Base-by-base conservation (phyloP, 495 filamentous ascomycete species). In the Clohesyomyces aquaticus region DNA sequence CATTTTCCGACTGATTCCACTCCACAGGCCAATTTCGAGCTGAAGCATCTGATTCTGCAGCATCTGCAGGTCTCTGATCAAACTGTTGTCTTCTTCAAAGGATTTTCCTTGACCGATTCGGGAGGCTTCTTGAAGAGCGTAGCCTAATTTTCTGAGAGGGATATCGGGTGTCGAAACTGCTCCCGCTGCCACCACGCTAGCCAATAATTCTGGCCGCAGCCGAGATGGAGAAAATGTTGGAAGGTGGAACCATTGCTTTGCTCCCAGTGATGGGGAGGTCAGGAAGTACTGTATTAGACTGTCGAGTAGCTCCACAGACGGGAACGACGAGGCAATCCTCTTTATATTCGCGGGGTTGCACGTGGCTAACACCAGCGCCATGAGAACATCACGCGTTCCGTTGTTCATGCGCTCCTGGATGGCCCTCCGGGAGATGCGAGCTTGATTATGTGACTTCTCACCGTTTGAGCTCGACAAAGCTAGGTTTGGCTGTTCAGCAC, bases 11-110 rank as follows among this genome's bases (percentile, higher is more conserved):
- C 83, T 79, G 59, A 85, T 85, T 1, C 85, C 87, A 53, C 84
- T 87, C 87, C 87, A 89, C 9, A 89, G 74, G 0, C 83, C 83
- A 38, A 87, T 76, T 51, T 87, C 82, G 3, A 87, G 76, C 0
- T 76, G 70, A 23, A 88, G 60, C 14, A 84, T 74, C 52, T 81
- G 78, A 4, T 81, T 78, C 68, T 88, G 86, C 4, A 85, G 77
- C 2, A 81, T 71, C 3, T 80, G 76, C 2, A 88, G 63, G 55
- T 86, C 76, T 25, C 81, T 76, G 16, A 84, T 84, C 2, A 72
- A 72, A 9, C 72, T 78, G 63, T 88, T 88, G 62, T 86, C 82
- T 21, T 78, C 79, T 63, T 89, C 85, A 57, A 85, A 83, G 69
- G 77, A 77, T 14, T 72, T 71, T 0, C 80, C 77, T 49, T 85